Conservation (phyloP, 306 rosid genomes). For the Cucumis cinereus region DNA sequence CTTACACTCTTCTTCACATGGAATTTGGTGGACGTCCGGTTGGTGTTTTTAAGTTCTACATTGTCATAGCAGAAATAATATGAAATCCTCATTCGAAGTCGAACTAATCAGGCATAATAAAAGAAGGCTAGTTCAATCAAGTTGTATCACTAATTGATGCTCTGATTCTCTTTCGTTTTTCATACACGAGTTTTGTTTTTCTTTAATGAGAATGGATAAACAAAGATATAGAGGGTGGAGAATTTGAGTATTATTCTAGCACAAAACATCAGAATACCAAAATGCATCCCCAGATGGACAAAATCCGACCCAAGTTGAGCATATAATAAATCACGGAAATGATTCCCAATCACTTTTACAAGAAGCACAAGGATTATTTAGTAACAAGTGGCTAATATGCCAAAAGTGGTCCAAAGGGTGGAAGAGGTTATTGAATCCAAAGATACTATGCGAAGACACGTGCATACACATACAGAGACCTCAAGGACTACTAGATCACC, state of each 20-base stretch:
- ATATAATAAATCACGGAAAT: not conserved
- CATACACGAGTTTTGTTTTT: not conserved
- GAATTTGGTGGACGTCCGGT: not conserved
- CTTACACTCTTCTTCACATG: constrained; percentile 3
- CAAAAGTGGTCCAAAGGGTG: not conserved
- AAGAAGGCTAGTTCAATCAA: not conserved
- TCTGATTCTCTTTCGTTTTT: not conserved
- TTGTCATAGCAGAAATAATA: not conserved
- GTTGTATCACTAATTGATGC: not conserved
- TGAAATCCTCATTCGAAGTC: not conserved
- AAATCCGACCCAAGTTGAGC: not conserved
- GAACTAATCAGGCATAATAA: not conserved
- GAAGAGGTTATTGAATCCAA: not conserved
- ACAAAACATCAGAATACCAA: not conserved
- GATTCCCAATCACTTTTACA: not conserved
- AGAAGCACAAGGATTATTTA: not conserved
- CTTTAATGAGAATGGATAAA: not conserved
- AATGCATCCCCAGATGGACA: not conserved
- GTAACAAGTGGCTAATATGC: not conserved
- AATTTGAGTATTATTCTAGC: not conserved
- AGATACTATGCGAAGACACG: not conserved
- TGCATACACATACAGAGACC: not conserved
- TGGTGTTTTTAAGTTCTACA: constrained; percentile 5
- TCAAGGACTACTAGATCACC: not conserved
- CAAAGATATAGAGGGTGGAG: not conserved